Evolutionary conservation across 495 filamentous ascomycete genomes (phyloP).

Genomic region (Rusavskia elegans): DNA sequence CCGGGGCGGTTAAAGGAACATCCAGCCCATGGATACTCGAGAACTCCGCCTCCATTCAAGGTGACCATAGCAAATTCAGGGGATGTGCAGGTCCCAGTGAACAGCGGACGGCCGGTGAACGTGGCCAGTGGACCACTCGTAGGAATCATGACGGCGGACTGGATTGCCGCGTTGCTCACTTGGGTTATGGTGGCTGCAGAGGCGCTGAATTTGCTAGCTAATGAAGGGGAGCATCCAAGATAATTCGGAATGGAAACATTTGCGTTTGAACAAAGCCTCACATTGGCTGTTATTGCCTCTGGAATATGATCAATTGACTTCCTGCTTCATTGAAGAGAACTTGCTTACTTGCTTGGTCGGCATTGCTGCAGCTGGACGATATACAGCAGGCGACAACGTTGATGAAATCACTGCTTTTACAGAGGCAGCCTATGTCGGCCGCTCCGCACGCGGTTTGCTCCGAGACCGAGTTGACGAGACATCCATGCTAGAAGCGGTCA

Average conservation of each 20-base stretch:
- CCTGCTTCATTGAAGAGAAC: not conserved
- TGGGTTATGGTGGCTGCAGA: not conserved
- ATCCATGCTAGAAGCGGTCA: conserved; percentile 3
- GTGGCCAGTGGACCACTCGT: conserved; percentile 9
- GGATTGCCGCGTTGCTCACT: not conserved
- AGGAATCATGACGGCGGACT: conserved; percentile 4
- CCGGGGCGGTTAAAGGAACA: conserved; percentile 10
- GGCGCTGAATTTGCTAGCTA: conserved; percentile 1
- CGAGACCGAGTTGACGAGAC: conserved; percentile 2
- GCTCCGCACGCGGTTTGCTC: conserved; percentile 2
- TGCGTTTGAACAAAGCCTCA: conserved; percentile 9
- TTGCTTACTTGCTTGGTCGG: conserved; percentile 12
- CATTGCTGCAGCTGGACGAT: conserved; percentile 4
- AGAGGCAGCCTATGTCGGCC: conserved; percentile 14
- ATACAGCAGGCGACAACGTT: conserved; percentile 13
- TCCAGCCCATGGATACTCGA: conserved; percentile 15
- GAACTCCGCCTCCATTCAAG: conserved; percentile 2
- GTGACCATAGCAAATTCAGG: conserved; percentile 11
- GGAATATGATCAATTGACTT: not conserved
- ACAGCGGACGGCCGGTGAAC: conserved; percentile 8
- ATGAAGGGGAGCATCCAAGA: conserved; percentile 6
- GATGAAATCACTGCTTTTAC: conserved; percentile 8
- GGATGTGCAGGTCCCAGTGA: conserved; percentile 13
- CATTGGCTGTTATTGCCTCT: conserved; percentile 11
- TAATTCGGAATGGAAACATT: conserved; percentile 12